Evolutionary conservation across 2,329 filamentous ascomycete species (phyloP).

Genomic region (Colletotrichum eremochloae): DNA sequence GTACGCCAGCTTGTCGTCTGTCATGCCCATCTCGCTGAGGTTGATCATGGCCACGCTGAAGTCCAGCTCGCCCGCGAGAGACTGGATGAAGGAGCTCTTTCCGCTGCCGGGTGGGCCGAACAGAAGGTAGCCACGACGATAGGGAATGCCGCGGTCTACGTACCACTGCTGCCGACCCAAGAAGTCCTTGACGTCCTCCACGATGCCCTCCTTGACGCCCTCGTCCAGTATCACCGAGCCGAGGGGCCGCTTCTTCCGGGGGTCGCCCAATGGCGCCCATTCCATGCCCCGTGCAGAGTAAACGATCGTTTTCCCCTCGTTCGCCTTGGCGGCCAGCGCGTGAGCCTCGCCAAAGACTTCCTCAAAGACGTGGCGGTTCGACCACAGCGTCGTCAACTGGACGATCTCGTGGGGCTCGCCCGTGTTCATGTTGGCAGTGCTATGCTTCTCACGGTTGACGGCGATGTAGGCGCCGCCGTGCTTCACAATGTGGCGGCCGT

Average conservation of each 20-base stretch:
- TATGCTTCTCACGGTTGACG: conserved; percentile 88
- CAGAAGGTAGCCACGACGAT: conserved; percentile 88
- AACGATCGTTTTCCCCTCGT: conserved; percentile 93
- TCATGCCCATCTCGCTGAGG: conserved; percentile 88
- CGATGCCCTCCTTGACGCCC: conserved; percentile 85
- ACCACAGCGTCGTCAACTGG: conserved; percentile 90
- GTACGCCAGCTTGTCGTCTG: conserved; percentile 88
- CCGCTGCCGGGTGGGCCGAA: conserved; percentile 92
- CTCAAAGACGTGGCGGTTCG: conserved; percentile 90
- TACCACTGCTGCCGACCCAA: conserved; percentile 87
- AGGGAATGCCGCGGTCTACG: conserved; percentile 93
- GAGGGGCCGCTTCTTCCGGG: conserved; percentile 87
- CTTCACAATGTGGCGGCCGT: conserved; percentile 88
- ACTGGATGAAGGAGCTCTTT: conserved; percentile 97
- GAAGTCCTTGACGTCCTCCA: conserved; percentile 87
- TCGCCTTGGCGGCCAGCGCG: conserved; percentile 79
- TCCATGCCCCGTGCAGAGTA: conserved; percentile 87
- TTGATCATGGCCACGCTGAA: conserved; percentile 95
- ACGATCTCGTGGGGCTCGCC: conserved; percentile 96
- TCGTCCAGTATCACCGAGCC: conserved; percentile 88
- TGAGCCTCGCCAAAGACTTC: conserved; percentile 91
- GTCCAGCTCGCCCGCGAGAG: conserved; percentile 90
- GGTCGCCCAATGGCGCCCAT: conserved; percentile 87
- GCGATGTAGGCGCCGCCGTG: conserved; percentile 90
- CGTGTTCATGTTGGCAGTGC: conserved; percentile 82